Percentiles rank a stretch among this genome's conserved stretches.
phyloP scores from a whole-genome alignment of 805 yeast species.

The Candida jianshihensis region DNA sequence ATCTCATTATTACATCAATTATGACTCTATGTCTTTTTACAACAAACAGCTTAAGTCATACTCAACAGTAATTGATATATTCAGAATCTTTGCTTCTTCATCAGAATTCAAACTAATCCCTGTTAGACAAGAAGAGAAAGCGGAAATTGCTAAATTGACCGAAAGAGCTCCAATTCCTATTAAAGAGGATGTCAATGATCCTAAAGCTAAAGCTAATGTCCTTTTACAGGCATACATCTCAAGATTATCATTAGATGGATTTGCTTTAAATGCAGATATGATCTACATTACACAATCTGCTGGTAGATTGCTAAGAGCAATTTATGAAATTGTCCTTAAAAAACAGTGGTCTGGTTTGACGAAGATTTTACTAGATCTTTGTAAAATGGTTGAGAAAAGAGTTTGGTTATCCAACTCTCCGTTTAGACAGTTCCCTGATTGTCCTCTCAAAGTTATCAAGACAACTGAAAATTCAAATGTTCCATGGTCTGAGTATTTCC shows the following conservation, averaged over 20 bases:
- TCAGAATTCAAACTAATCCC: slow-evolving; percentile 83
- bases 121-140: slow-evolving; percentile 78
- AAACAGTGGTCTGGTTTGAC: slow-evolving; percentile 70
- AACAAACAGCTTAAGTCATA: slow-evolving; percentile 56
- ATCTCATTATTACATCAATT: slow-evolving; percentile 76
- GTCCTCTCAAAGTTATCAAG: slow-evolving; percentile 62
- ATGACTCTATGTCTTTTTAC: slow-evolving; percentile 65
- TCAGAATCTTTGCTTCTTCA: slow-evolving; percentile 71
- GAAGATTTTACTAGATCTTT: slow-evolving; percentile 48
- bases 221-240: slow-evolving; percentile 86
- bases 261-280: slow-evolving; percentile 91
- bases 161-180: slow-evolving; percentile 84
- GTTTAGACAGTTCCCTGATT: slow-evolving; percentile 70
- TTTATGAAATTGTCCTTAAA: slow-evolving; percentile 66
- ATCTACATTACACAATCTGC: slow-evolving; percentile 89
- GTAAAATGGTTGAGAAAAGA: slow-evolving; percentile 74
- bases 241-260: slow-evolving; percentile 67
- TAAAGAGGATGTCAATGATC: slow-evolving; percentile 61
- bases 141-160: slow-evolving; percentile 60
- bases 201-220: slow-evolving; percentile 71
- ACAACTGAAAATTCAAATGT: slow-evolving; percentile 74
- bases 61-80: slow-evolving; percentile 62
- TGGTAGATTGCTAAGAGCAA: slow-evolving; percentile 78
- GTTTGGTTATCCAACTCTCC: slow-evolving; percentile 87
- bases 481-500: slow-evolving; percentile 77